phyloP scores from a whole-genome alignment of 257 asterid genomes.

The Solanum clarkiae region DNA sequence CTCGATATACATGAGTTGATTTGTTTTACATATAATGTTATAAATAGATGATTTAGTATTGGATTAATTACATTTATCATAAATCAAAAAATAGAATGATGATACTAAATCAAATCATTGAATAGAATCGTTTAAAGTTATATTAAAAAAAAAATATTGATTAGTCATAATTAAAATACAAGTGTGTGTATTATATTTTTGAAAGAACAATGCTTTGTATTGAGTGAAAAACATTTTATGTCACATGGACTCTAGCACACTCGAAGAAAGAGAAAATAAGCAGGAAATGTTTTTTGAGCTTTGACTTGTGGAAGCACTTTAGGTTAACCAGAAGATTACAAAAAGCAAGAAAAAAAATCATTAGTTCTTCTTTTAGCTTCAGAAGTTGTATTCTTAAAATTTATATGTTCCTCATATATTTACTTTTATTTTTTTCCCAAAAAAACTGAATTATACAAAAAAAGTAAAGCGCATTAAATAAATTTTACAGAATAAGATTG shows the following conservation, averaged over 20 bases:
- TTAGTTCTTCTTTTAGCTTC: background rate
- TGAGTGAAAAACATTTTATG: background rate
- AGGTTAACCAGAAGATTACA: background rate
- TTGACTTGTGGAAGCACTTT: background rate
- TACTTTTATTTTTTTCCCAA: too few relatives aligned
- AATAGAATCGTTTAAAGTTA: background rate
- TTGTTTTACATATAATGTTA: too few relatives aligned
- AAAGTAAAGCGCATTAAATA: too few relatives aligned
- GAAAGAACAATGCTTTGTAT: background rate
- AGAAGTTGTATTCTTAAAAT: background rate
- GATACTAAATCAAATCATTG: background rate
- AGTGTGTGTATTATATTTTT: background rate
- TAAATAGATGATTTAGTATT: too few relatives aligned
- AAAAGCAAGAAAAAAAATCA: background rate
- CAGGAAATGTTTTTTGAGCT: background rate
- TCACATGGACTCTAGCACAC: background rate
- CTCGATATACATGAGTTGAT: too few relatives aligned
- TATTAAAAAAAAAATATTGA: too few relatives aligned
- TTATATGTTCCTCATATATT: background rate
- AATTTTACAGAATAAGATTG: background rate
- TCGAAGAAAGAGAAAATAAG: background rate
- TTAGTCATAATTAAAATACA: too few relatives aligned
- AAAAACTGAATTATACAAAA: background rate
- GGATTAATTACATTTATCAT: too few relatives aligned
- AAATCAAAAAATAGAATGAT: background rate